Conservation (phyloP, 345 rosid species). For the Syzygium aqueum region DNA sequence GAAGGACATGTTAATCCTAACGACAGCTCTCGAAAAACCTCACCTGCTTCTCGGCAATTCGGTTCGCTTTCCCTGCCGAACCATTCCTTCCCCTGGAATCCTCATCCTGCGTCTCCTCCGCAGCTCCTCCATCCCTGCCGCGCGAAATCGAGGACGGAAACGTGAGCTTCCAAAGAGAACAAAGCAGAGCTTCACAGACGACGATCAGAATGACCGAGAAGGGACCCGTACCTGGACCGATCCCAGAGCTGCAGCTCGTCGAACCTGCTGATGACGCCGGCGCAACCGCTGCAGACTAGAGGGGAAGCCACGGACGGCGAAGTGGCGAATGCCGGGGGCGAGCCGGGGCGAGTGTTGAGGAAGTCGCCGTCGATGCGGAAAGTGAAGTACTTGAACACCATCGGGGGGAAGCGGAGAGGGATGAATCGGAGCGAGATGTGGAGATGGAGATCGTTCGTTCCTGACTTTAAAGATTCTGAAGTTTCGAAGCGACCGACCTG, state of each 20-base stretch:
- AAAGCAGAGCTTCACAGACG: neutral
- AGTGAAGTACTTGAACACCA: neutral
- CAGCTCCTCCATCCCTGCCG: neutral
- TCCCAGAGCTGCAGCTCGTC: neutral
- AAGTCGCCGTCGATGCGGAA: neutral
- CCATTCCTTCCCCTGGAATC: neutral
- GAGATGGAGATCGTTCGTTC: neutral
- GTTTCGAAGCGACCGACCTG: neutral
- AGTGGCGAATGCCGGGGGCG: neutral
- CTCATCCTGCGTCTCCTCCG: neutral
- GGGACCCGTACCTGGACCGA: neutral
- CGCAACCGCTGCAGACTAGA: neutral
- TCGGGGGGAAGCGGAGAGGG: neutral
- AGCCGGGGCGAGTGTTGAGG: neutral
- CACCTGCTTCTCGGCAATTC: neutral
- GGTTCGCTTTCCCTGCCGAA: neutral
- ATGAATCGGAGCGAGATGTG: neutral
- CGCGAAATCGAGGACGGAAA: accelerated
- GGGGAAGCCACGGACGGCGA: neutral
- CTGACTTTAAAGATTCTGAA: neutral
- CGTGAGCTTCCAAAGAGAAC: neutral
- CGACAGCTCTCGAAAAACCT: accelerated
- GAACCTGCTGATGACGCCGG: neutral
- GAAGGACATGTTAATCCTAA: neutral
- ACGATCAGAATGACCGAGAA: neutral